Evolutionary conservation across 176 grass and related monocot species (phyloP), one percentile per base, ranked within the genome.

Genomic region (Avena eriantha): DNA sequence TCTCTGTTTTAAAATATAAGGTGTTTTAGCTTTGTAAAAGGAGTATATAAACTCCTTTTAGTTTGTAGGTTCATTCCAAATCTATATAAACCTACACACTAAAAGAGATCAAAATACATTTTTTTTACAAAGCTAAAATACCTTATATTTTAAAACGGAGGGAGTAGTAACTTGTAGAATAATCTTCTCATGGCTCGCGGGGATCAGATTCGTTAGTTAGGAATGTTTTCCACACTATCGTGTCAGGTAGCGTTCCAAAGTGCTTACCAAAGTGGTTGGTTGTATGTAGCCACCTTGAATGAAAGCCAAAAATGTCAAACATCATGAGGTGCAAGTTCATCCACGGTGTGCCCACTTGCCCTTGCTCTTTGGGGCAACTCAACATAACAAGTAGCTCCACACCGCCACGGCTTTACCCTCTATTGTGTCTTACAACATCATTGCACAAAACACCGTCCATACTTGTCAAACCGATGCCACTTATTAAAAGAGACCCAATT

Each of bases 191-290:
- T 29, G 29, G 29, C 39, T 41, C 7, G 39, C 39, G 39, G 39
- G 23, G 50, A 35, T 31, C 59, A 41, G 85, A 84, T 91, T 81
- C 69, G 85, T 84, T 84, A 66, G 89, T 87, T 88, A 81, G 84
- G 89, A 87, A 91, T 88, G 85, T 87, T 68, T 84, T 69, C 69
- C 58, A 60, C 39, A 65, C 29, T 61, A 75, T 22, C 59, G 76
- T 67, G 76, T 61, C 76, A 51, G 26, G 15, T 48, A 49, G 59
- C 69, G 10, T 76, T 88, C 85, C 10, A 26, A 80, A 76, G 70
- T 13, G 89, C 81, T 45, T 35, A 50, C 75, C 81, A 0, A 31
- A 80, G 75, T 67, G 58, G 85, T 57, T 68, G 48, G 75, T 80
- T 90, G 46, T 31, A 80, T 49, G 48, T 67, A 69, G 9, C 89